Evolutionary conservation across 164 flowering plant species (phyloP).

Genomic region (Saururus chinensis): DNA sequence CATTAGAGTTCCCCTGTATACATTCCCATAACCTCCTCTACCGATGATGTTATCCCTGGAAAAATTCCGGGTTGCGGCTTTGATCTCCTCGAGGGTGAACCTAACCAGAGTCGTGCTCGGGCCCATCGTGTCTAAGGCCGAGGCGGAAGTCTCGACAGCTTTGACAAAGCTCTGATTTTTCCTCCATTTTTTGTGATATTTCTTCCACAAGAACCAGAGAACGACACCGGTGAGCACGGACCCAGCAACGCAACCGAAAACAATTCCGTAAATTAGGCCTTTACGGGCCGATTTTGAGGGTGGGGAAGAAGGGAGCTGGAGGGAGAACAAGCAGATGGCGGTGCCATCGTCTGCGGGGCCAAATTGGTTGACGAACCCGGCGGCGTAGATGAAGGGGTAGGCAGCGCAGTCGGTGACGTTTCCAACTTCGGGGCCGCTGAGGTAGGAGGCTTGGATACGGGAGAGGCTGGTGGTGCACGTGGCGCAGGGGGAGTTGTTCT

Average conservation of each 20-base stretch:
- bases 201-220: slow-evolving; percentile 24
- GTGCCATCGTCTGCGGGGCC: slow-evolving; percentile 39
- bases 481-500: slow-evolving; percentile 29
- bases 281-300: slow-evolving; percentile 6
- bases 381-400: slow-evolving; percentile 34
- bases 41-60: slow-evolving; percentile 62
- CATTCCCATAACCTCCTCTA: slow-evolving; percentile 84
- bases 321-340: slow-evolving; percentile 27
- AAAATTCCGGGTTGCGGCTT: slow-evolving; percentile 59
- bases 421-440: slow-evolving; percentile 19
- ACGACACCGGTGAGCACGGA: slow-evolving; percentile 16
- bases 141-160: slow-evolving; percentile 9
- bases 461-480: slow-evolving; percentile 27
- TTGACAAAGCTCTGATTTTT: slow-evolving; percentile 10
- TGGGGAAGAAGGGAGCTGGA: slow-evolving; percentile 8
- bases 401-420: slow-evolving; percentile 31
- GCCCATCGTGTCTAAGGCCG: slow-evolving; percentile 38
- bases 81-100: slow-evolving; percentile 62
- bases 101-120: slow-evolving; percentile 44
- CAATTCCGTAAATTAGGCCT: slow-evolving; percentile 23
- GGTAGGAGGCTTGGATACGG: slow-evolving; percentile 18
- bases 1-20: slow-evolving; percentile 52
- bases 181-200: slow-evolving; percentile 3
- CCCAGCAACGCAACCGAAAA: slow-evolving; percentile 16
- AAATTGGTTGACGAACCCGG: slow-evolving; percentile 22